phyloP scores from a whole-genome alignment of 768 basidiomycete genomes.

The Hysterangium stoloniferum region DNA sequence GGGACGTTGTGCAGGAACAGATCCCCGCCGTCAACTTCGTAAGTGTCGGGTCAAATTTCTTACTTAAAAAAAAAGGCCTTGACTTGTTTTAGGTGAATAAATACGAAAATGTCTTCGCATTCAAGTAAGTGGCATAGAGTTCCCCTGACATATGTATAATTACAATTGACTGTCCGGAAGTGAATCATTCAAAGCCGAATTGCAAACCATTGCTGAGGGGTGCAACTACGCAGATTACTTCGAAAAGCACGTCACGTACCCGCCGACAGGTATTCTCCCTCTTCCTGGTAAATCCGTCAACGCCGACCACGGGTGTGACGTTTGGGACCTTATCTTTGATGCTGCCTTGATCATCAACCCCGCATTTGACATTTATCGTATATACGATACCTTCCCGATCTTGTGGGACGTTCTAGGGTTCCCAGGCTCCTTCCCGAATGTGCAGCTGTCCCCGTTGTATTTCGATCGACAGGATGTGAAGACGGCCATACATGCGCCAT shows the following conservation, averaged over 20 bases:
- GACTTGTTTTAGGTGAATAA: constrained; percentile 39
- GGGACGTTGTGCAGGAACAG: constrained; percentile 56
- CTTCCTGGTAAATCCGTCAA: constrained; percentile 51
- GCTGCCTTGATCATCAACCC: constrained; percentile 59
- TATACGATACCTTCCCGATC: constrained; percentile 68
- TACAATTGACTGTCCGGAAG: constrained; percentile 29
- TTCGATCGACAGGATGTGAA: constrained; percentile 67
- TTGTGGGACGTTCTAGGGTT: constrained; percentile 80
- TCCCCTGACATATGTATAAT: background rate
- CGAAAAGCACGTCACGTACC: constrained; percentile 55
- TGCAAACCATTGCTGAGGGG: constrained; percentile 42
- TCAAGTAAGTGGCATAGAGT: constrained; percentile 44
- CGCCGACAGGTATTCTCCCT: constrained; percentile 59
- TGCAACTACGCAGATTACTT: constrained; percentile 63
- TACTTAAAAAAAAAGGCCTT: no score
- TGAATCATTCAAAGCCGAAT: constrained; percentile 50
- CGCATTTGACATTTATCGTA: constrained; percentile 70
- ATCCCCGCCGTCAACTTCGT: constrained; percentile 72
- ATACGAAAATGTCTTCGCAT: constrained; percentile 59
- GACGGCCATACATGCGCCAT: constrained; percentile 61
- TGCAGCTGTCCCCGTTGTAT: constrained; percentile 54
- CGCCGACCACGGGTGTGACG: constrained; percentile 46
- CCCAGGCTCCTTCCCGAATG: constrained; percentile 41
- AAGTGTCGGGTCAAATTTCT: no score
- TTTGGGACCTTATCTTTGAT: constrained; percentile 60